Conservation (phyloP, 1,284 basidiomycete species). For the Malassezia nana region DNA sequence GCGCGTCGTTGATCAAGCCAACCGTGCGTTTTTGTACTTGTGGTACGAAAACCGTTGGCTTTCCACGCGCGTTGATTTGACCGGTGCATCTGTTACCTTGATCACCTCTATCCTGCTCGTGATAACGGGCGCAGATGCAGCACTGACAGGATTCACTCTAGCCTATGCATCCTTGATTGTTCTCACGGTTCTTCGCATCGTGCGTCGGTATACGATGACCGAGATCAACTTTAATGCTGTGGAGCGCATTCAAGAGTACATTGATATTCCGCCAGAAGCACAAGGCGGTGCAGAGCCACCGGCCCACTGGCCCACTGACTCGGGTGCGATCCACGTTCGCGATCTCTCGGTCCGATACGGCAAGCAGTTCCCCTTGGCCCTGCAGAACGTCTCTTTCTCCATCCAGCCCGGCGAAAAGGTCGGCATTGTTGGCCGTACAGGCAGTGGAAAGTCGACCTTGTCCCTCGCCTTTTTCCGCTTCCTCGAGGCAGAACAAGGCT, state of each 20-base stretch:
- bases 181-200: conserved; percentile 55
- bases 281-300: conserved; percentile 36
- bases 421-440: conserved; percentile 57
- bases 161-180: conserved; percentile 51
- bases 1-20: conserved; percentile 51
- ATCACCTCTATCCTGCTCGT: conserved; percentile 54
- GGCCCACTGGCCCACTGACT: conserved; percentile 45
- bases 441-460: conserved; percentile 74
- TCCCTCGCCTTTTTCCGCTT: conserved; percentile 92
- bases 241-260: conserved; percentile 47
- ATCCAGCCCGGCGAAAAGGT: conserved; percentile 45
- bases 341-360: conserved; percentile 45
- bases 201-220: conserved; percentile 39
- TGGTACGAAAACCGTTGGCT: conserved; percentile 56
- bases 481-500: conserved; percentile 68
- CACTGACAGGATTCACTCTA: conserved; percentile 39
- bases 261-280: conserved; percentile 33
- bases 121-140: conserved; percentile 37
- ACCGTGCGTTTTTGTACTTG: conserved; percentile 44
- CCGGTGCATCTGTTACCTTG: conserved; percentile 39
- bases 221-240: conserved; percentile 49
- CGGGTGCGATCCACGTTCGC: conserved; percentile 38
- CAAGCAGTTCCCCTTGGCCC: conserved; percentile 42
- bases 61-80: conserved; percentile 39
- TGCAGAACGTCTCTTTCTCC: conserved; percentile 38